phyloP scores from a whole-genome alignment of 1,284 basidiomycete species.

The Acaromyces ingoldii region DNA sequence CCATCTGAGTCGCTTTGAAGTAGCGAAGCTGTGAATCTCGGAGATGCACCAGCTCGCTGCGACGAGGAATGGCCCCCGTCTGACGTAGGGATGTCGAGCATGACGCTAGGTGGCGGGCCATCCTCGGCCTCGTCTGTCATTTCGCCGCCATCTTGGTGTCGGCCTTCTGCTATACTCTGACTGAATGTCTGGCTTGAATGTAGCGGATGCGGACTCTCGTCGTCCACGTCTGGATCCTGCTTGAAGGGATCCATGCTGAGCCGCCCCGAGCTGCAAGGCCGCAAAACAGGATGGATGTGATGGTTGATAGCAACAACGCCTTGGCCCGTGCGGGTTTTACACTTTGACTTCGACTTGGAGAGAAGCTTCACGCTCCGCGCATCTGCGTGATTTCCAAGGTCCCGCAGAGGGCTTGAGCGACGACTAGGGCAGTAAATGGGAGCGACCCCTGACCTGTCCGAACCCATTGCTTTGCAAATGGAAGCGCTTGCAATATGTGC shows the following conservation, averaged over 20 bases:
- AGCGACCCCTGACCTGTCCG: too few species aligned
- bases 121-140: constrained; percentile 1
- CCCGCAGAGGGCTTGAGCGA: too few species aligned
- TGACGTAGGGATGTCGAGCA: not conserved
- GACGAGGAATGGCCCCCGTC: not conserved
- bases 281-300: too few species aligned
- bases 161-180: not conserved
- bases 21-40: not conserved
- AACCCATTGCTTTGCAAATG: too few species aligned
- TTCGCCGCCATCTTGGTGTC: not conserved
- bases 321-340: too few species aligned
- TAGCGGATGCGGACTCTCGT: not conserved
- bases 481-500: too few species aligned
- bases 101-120: constrained; percentile 4
- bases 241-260: constrained; percentile 6
- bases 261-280: too few species aligned
- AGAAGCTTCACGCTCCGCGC: too few species aligned
- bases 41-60: not conserved
- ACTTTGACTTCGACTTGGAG: too few species aligned
- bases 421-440: too few species aligned
- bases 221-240: constrained; percentile 1
- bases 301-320: too few species aligned
- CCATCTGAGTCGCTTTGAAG: not conserved
- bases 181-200: not conserved
- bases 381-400: too few species aligned